A percentile compares a stretch with the other conserved stretches of the same genome.
These are phyloP conservation scores for Talaromyces sp. DNA, from an alignment of 2,329 filamentous ascomycete genomes.

Conservation along the genomic window DNA sequence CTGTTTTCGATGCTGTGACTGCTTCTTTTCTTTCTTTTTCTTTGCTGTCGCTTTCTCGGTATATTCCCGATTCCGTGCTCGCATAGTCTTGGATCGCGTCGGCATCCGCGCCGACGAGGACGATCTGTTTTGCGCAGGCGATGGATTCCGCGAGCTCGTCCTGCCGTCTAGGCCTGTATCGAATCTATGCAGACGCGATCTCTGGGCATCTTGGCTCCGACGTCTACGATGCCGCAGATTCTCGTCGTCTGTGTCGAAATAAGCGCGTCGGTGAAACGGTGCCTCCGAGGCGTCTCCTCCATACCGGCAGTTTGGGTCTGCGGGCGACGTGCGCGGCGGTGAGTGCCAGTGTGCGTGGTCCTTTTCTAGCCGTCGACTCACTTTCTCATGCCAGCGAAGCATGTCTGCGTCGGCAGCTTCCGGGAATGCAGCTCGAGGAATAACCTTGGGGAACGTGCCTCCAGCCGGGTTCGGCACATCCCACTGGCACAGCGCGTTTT, in stretches of 20 bases:
- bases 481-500: slow-evolving; percentile 74
- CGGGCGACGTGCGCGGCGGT: slow-evolving; percentile 25
- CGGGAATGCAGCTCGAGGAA: slow-evolving; percentile 69
- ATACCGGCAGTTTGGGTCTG: slow-evolving; percentile 22
- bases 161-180: not conserved
- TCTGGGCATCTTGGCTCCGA: slow-evolving; percentile 4
- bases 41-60: slow-evolving; percentile 12
- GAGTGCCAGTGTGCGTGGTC: slow-evolving; percentile 48
- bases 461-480: slow-evolving; percentile 66
- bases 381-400: slow-evolving; percentile 76
- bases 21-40: not conserved
- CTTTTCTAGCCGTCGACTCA: slow-evolving; percentile 63
- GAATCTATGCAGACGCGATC: slow-evolving; percentile 2
- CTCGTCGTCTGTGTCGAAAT: slow-evolving; percentile 6
- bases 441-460: slow-evolving; percentile 51
- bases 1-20: not conserved
- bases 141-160: slow-evolving; percentile 9
- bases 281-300: slow-evolving; percentile 22
- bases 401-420: slow-evolving; percentile 70
- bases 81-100: slow-evolving; percentile 17
- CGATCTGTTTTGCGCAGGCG: slow-evolving; percentile 1
- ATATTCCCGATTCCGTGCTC: slow-evolving; percentile 13
- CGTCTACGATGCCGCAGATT: slow-evolving; percentile 2
- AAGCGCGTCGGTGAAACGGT: slow-evolving; percentile 8
- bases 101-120: slow-evolving; percentile 24